Evolutionary conservation across 2,329 filamentous ascomycete genomes (phyloP), one percentile per base, ranked within the genome.

Genomic region (Penicillium sp.): DNA sequence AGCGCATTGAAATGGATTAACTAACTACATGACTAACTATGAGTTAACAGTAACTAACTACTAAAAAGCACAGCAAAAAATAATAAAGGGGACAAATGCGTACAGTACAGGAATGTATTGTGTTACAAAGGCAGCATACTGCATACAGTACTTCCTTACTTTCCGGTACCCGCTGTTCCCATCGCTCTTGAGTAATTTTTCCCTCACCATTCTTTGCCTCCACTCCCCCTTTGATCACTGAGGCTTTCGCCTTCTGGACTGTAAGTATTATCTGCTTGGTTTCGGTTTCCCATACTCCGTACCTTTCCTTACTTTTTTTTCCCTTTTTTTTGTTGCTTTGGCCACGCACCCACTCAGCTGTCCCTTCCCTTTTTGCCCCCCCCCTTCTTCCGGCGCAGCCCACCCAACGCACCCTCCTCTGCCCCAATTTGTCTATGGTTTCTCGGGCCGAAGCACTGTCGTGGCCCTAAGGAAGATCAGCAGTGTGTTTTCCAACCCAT

Each of bases 171-270:
- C 37, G 22, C 31, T 20, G 18, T 20, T 18, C 31, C 14, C 31
- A 34, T 34, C 31, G 23, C 28, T 29, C 23, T 24, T 14, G 27
- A 50, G 54, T 51, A 53, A 51, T 56, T 57, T 57, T 59, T 48
- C 44, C 46, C 49, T 40, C 29, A 28, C 40, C 42, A 49, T 54
- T 54, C 49, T 51, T 46, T 51, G 40, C 46, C 56, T 56, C 56
- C 56, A 59, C 56, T 58, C 31, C 31, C 27, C 49, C 52, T 55
- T 55, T 46, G 46, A 57, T 53, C 50, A 52, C 47, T 54, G 52
- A 50, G 44, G 14, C 52, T 42, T 50, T 47, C 47, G 43, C 38
- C 50, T 46, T 47, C 27, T 41, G 46, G 49, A 47, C 42, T 46
- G 48, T 48, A 58, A 40, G 55, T 56, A 57, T 51, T 49, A 31